phyloP scores from a whole-genome alignment of 2,329 filamentous ascomycete species.

The Ceratocystis eucalypticola region DNA sequence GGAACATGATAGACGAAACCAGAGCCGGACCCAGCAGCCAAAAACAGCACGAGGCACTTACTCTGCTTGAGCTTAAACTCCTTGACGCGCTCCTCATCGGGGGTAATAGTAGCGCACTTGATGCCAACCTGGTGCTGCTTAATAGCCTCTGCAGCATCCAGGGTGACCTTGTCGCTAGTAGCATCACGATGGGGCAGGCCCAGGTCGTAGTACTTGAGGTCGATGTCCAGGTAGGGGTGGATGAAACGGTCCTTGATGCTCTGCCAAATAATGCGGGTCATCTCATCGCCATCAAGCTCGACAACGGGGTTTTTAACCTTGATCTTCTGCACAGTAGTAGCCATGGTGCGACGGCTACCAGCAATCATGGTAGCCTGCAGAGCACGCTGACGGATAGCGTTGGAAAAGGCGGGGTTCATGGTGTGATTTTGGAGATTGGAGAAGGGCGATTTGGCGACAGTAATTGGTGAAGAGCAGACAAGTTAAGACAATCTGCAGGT shows the following conservation, averaged over 20 bases:
- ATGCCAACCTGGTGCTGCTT: constrained; percentile 98
- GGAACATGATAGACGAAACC: not conserved
- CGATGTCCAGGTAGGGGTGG: constrained; percentile 86
- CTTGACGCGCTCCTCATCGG: constrained; percentile 88
- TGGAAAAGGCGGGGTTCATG: constrained; percentile 18
- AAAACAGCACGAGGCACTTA: constrained; percentile 32
- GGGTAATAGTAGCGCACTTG: constrained; percentile 98
- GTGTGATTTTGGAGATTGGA: constrained; percentile 8
- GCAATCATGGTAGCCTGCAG: constrained; percentile 20
- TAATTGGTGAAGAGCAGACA: not conserved
- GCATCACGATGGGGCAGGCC: constrained; percentile 89
- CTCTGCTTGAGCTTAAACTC: constrained; percentile 99
- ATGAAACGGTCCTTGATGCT: constrained; percentile 99
- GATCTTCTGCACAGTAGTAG: constrained; percentile 60
- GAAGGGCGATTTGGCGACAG: not conserved
- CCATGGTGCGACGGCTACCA: constrained; percentile 36
- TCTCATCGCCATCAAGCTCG: constrained; percentile 88
- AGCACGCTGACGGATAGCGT: constrained; percentile 18
- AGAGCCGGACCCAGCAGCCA: not conserved
- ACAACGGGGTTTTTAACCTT: constrained; percentile 99
- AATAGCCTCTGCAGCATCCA: constrained; percentile 91
- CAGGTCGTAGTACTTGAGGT: constrained; percentile 95
- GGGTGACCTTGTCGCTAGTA: constrained; percentile 91
- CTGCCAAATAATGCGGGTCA: constrained; percentile 99
- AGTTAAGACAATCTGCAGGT: not conserved